Percentiles rank a stretch among this genome's conserved stretches.
Conservation (phyloP, 2,329 filamentous ascomycete species). For the Cladophialophora yegresii region DNA sequence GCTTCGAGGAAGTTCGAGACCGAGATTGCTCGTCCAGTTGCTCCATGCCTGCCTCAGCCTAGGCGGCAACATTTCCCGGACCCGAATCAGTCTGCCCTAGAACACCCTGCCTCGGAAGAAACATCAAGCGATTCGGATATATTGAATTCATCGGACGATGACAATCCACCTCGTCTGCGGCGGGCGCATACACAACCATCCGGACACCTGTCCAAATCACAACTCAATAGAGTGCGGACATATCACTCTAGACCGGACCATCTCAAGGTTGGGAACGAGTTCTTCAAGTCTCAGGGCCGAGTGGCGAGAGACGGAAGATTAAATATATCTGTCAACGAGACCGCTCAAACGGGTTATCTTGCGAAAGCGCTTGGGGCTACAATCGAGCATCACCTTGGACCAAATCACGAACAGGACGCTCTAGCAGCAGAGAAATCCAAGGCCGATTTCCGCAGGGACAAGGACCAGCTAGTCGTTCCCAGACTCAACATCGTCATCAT, state of each 20-base stretch:
- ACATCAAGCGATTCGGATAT: constrained; percentile 24
- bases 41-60: constrained; percentile 9
- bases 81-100: constrained; percentile 1
- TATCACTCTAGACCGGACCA: constrained; percentile 12
- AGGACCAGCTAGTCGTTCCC: constrained; percentile 44
- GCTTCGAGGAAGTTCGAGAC: constrained; percentile 26
- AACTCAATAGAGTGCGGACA: constrained; percentile 31
- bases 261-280: constrained; percentile 31
- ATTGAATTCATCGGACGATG: constrained; percentile 26
- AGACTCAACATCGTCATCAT: constrained; percentile 77
- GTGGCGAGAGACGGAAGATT: constrained; percentile 69
- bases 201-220: constrained; percentile 24
- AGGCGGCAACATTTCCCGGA: constrained; percentile 17
- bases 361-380: constrained; percentile 71
- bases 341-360: constrained; percentile 68
- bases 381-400: constrained; percentile 57
- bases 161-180: constrained; percentile 15
- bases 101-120: not conserved
- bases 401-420: constrained; percentile 40
- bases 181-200: constrained; percentile 22
- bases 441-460: constrained; percentile 35
- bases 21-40: constrained; percentile 22
- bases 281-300: constrained; percentile 49
- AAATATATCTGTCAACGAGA: constrained; percentile 72
- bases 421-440: constrained; percentile 23